Percentiles rank a stretch among this genome's conserved stretches.
Evolutionary conservation across 768 basidiomycete genomes (phyloP).

Genomic region (Amylocystis lapponica): DNA sequence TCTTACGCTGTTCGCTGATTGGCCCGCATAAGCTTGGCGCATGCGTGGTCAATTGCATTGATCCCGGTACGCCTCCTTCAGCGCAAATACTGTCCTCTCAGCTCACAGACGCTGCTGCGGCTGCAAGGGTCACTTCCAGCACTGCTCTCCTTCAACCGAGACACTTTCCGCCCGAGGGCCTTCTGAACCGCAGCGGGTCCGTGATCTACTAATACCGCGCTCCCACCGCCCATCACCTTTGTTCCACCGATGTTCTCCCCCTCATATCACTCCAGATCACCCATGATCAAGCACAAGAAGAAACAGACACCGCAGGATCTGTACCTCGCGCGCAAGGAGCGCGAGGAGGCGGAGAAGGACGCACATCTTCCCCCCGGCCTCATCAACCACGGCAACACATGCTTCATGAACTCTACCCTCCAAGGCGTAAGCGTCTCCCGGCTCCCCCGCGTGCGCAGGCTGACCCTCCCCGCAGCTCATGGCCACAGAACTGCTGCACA

Average conservation of each 20-base stretch:
- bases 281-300: constrained; percentile 34
- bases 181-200: too few relatives aligned
- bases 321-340: constrained; percentile 48
- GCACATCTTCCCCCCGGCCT: constrained; percentile 70
- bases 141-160: too few relatives aligned
- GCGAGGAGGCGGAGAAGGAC: constrained; percentile 56
- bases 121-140: too few relatives aligned
- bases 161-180: too few relatives aligned
- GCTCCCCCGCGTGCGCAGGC: constrained; percentile 9
- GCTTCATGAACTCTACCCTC: constrained; percentile 94
- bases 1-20: too few relatives aligned
- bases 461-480: constrained; percentile 42
- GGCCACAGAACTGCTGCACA: constrained; percentile 55
- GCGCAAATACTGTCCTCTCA: too few relatives aligned
- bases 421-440: constrained; percentile 60
- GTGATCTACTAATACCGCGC: too few relatives aligned
- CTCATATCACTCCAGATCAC: neutral
- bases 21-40: too few relatives aligned
- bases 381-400: constrained; percentile 82
- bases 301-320: constrained; percentile 56
- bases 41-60: too few relatives aligned
- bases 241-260: neutral
- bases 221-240: too few relatives aligned
- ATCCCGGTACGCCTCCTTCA: too few relatives aligned
- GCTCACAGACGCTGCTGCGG: too few relatives aligned